Percentiles rank a stretch among this genome's conserved stretches.
Evolutionary conservation across 306 rosid genomes (phyloP).

Genomic region (Inga oerstediana): DNA sequence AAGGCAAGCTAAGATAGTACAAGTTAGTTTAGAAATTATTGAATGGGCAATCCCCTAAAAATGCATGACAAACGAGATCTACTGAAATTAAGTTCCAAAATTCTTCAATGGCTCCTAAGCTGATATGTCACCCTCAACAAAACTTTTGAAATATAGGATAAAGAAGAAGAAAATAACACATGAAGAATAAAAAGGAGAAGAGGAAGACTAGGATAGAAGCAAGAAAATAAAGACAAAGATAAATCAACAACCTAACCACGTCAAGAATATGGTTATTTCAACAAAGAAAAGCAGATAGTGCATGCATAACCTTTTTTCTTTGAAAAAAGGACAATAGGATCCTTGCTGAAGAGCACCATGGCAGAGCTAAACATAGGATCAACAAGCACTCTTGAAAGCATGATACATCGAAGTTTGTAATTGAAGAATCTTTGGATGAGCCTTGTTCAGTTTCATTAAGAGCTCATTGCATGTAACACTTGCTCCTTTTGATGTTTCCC

Average conservation of each 20-base stretch:
- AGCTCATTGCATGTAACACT: constrained; percentile 53
- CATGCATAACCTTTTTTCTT: background rate
- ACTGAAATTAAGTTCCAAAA: background rate
- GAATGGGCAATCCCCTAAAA: background rate
- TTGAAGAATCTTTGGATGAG: constrained; percentile 63
- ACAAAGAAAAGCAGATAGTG: constrained; percentile 20
- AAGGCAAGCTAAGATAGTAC: too few relatives aligned
- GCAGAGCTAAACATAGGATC: background rate
- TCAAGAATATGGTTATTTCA: constrained; percentile 16
- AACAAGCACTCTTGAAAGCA: constrained; percentile 23
- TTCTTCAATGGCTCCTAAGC: background rate
- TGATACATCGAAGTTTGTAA: constrained; percentile 32
- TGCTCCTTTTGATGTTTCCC: constrained; percentile 42
- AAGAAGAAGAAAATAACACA: background rate
- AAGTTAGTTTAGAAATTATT: background rate
- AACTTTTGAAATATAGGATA: background rate
- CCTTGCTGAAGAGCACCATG: constrained; percentile 35
- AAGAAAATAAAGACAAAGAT: background rate
- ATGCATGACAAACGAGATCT: background rate
- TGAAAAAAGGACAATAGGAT: constrained; percentile 23
- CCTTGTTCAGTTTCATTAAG: constrained; percentile 50
- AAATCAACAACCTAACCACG: constrained; percentile 11
- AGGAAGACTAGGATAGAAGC: background rate
- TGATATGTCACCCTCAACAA: background rate
- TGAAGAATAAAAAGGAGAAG: background rate